A percentile compares a stretch with the other conserved stretches of the same genome.
phyloP scores from a whole-genome alignment of 2,329 filamentous ascomycete species.

The Diaporthe destruens region DNA sequence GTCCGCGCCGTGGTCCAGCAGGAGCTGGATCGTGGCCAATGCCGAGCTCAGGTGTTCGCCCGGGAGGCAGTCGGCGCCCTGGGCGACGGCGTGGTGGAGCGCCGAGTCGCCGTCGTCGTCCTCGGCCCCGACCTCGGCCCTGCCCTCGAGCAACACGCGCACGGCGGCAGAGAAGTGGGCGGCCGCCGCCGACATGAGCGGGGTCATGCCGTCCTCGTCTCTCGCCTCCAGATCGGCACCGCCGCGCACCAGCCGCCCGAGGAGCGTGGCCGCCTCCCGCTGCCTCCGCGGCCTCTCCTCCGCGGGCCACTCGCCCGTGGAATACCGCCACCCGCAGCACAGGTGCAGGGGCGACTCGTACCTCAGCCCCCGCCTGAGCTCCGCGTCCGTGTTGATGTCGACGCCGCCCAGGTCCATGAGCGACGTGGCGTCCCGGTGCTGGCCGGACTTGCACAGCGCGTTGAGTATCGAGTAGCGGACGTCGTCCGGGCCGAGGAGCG shows the following conservation, averaged over 20 bases:
- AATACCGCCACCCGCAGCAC: neutral
- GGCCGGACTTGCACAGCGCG: neutral
- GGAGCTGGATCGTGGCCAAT: neutral
- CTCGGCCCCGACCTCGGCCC: neutral
- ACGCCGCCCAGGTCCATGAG: neutral
- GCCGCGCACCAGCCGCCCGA: neutral
- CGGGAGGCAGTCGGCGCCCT: no score
- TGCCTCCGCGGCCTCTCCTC: neutral
- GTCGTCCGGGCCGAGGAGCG: neutral
- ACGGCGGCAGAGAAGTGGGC: neutral
- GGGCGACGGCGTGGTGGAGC: neutral
- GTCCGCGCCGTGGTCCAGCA: neutral
- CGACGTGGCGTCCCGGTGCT: neutral
- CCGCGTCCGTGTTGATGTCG: neutral
- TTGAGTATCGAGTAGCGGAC: neutral
- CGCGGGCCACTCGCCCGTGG: neutral
- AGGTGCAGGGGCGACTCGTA: neutral
- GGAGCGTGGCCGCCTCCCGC: neutral
- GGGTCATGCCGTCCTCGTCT: neutral
- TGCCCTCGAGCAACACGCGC: neutral
- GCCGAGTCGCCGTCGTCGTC: neutral
- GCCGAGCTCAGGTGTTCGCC: neutral
- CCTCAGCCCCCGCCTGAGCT: neutral
- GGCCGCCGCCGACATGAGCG: neutral
- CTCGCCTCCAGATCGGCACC: neutral